Evolutionary conservation across 169 alveolate species (phyloP).

Genomic region (Plasmodium cynomolgi): DNA sequence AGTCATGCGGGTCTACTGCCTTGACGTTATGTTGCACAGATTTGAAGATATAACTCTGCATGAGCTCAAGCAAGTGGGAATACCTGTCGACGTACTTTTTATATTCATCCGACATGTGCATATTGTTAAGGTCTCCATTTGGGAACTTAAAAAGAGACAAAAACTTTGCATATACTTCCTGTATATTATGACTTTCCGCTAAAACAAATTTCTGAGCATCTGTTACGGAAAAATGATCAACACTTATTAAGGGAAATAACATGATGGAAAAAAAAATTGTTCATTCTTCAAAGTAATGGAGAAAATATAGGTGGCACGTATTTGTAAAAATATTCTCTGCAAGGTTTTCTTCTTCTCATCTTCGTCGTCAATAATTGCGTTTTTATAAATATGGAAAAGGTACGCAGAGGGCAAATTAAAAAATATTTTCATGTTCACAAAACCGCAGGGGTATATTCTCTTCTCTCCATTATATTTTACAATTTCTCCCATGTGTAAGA

Average conservation of each 20-base stretch:
- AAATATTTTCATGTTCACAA: constrained; percentile 77
- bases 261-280: constrained; percentile 37
- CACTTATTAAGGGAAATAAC: constrained; percentile 37
- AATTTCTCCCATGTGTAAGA: constrained; percentile 78
- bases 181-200: constrained; percentile 65
- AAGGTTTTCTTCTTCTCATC: constrained; percentile 15
- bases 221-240: constrained; percentile 51
- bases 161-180: constrained; percentile 29
- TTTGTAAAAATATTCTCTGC: constrained; percentile 54
- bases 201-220: constrained; percentile 54
- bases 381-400: constrained; percentile 27
- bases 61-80: constrained; percentile 6
- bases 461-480: constrained; percentile 76
- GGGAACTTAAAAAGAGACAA: constrained; percentile 19
- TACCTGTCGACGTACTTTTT: constrained; percentile 5
- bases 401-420: constrained; percentile 68
- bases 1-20: constrained; percentile 26
- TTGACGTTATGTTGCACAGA: constrained; percentile 29
- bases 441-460: constrained; percentile 79
- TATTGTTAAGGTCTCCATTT: neutral
- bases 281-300: constrained; percentile 54
- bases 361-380: constrained; percentile 20
- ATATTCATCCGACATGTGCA: constrained; percentile 22
- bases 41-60: constrained; percentile 37
- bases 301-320: constrained; percentile 57